phyloP scores from a whole-genome alignment of 2,329 filamentous ascomycete genomes.

The Dichotomopilus funicola region DNA sequence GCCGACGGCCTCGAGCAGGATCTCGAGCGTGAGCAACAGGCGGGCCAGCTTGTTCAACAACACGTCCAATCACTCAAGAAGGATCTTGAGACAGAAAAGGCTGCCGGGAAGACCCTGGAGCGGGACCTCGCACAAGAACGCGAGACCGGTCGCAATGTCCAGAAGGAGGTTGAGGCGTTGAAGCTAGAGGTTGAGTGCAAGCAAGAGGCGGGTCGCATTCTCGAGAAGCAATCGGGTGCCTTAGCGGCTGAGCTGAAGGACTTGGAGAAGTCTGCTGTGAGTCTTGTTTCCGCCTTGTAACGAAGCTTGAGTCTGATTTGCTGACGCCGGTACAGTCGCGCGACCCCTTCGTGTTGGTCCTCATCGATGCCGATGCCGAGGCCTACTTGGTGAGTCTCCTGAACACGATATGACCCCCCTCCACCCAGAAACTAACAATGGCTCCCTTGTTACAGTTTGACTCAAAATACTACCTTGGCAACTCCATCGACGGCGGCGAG shows the following conservation, averaged over 20 bases:
- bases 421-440: neutral
- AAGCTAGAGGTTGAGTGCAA: neutral
- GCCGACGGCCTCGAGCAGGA: no score
- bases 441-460: slow-evolving; percentile 7
- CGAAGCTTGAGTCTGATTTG: neutral
- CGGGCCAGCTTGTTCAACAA: no score
- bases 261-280: slow-evolving; percentile 1
- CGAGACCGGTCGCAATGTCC: no score
- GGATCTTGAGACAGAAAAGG: no score
- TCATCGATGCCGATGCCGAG: slow-evolving; percentile 17
- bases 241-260: slow-evolving; percentile 3
- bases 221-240: slow-evolving; percentile 6
- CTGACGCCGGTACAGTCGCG: neutral
- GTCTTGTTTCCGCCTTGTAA: neutral
- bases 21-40: no score
- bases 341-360: slow-evolving; percentile 12
- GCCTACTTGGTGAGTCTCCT: slow-evolving; percentile 11
- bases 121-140: no score
- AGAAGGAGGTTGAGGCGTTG: neutral
- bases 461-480: slow-evolving; percentile 11
- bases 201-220: neutral
- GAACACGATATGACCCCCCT: neutral
- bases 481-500: slow-evolving; percentile 10
- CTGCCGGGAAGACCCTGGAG: no score
- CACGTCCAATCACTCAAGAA: no score